Evolutionary conservation across 176 grass and related monocot genomes (phyloP).

Genomic region (Canna indica): DNA sequence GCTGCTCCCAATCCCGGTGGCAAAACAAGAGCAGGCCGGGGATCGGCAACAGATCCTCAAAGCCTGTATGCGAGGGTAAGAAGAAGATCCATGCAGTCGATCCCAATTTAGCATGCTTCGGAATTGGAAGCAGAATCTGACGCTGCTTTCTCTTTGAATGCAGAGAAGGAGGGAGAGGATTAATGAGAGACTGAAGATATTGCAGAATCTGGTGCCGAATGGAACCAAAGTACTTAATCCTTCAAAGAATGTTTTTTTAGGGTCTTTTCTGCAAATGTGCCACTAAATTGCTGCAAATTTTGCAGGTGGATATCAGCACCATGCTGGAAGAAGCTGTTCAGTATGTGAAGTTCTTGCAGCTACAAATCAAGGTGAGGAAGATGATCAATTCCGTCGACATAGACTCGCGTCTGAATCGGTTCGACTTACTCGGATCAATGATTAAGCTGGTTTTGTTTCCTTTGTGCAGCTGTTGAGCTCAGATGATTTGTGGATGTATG

Average conservation of each 20-base stretch:
- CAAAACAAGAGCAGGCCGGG: slow-evolving; percentile 34
- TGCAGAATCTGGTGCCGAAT: too few species aligned
- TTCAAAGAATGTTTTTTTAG: too few species aligned
- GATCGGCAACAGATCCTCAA: slow-evolving; percentile 42
- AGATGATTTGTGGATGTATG: slow-evolving; percentile 82
- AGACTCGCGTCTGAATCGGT: too few species aligned
- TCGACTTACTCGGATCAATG: too few species aligned
- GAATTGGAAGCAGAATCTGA: background rate
- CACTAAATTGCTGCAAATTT: too few species aligned
- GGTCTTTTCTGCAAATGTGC: too few species aligned
- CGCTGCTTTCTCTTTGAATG: slow-evolving; percentile 12
- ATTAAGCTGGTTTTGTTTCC: background rate
- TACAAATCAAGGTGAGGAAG: slow-evolving; percentile 72
- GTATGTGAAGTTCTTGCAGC: too few species aligned
- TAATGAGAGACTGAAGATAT: too few species aligned
- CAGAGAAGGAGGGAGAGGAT: slow-evolving; percentile 83
- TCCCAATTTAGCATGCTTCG: too few species aligned
- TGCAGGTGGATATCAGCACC: too few species aligned
- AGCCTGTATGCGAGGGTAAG: slow-evolving; percentile 70
- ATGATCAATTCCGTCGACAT: background rate
- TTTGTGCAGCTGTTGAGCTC: slow-evolving; percentile 58
- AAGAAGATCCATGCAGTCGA: too few species aligned
- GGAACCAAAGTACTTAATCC: slow-evolving; percentile 82
- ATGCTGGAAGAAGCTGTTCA: slow-evolving; percentile 70
- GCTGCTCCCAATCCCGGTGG: slow-evolving; percentile 34